Evolutionary conservation across 176 grass and related monocot genomes (phyloP), one percentile per base, ranked within the genome.

Genomic region (Pontederia crassipes): DNA sequence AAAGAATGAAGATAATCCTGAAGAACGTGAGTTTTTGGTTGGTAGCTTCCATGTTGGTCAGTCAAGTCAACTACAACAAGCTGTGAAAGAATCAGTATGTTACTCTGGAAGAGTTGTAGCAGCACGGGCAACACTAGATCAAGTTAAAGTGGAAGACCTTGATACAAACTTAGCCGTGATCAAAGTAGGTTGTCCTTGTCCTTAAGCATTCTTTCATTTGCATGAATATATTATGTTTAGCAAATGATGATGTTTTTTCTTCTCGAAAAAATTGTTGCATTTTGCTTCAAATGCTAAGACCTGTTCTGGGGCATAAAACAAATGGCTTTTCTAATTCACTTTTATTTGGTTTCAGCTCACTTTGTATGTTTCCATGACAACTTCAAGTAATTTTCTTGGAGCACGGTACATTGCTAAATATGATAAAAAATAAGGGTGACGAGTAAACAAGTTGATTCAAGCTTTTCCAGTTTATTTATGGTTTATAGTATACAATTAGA

Each of bases 111-210:
- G 74, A 58, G 82, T 70, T 46, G 86, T 86, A 69, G 90, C 83
- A 0, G 90, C 90, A 3, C 68, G 83, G 0, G 86, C 82, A 49
- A 89, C 90, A 0, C 80, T 95, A 28, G 75, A 86, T 81, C 90
- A 95, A 48, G 72, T 95, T 61, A 95, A 75, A 72, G 60, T 95
- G 62, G 86, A 84, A 75, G 90, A 95, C 28, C 89, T 89, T 26
- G 77, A 89, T 69, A 95, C 90, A 10, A 95, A 95, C 70, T 77
- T 95, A 50, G 75, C 90, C 72, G 90, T 89, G 0, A 35, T 95
- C 8, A 86, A 79, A 86, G 90, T 89, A 81, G 12, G n/a, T 54
- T 66, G 3, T 49, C 1, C 8, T 45, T n/a, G 4, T 40, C 20
- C 12, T 14, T 58, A 48, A 46, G 0, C 1, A 24, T 24, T 24